These are phyloP conservation scores for Juncus inflexus DNA, from an alignment of 176 grass and related monocot species.

Conservation along the genomic window DNA sequence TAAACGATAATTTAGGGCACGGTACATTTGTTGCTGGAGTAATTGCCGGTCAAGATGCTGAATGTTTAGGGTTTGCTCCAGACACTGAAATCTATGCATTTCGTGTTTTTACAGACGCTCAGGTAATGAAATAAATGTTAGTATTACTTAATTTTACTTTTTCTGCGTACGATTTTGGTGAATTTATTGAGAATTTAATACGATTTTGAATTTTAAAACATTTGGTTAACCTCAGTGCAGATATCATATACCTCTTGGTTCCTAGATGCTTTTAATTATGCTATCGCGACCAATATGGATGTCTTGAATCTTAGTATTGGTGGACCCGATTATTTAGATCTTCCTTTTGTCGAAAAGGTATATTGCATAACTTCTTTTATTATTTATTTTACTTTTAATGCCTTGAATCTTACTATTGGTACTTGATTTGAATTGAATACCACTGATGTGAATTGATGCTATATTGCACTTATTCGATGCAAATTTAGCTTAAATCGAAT, in stretches of 20 bases:
- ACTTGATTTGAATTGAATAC: no score
- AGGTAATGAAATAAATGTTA: conserved; percentile 45
- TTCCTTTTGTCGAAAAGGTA: conserved; percentile 99
- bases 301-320: conserved; percentile 98
- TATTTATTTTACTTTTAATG: conserved; percentile 12
- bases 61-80: conserved; percentile 89
- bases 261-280: conserved; percentile 99
- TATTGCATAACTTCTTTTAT: conserved; percentile 3
- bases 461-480: no score
- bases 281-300: conserved; percentile 92
- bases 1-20: conserved; percentile 97
- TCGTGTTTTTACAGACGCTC: conserved; percentile 97
- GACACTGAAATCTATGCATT: conserved; percentile 97
- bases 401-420: no score
- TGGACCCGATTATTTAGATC: conserved; percentile 93
- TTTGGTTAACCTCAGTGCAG: conserved; percentile 79
- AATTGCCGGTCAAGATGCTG: conserved; percentile 93
- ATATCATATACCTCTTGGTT: conserved; percentile 99
- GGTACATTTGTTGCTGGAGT: conserved; percentile 98
- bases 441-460: no score
- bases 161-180: neutral
- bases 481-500: no score
- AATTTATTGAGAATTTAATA: neutral
- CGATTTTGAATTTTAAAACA: conserved; percentile 66
- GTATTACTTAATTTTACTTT: conserved; percentile 3